Conservation (phyloP, 768 basidiomycete species). For the Pulveroboletus sp. region DNA sequence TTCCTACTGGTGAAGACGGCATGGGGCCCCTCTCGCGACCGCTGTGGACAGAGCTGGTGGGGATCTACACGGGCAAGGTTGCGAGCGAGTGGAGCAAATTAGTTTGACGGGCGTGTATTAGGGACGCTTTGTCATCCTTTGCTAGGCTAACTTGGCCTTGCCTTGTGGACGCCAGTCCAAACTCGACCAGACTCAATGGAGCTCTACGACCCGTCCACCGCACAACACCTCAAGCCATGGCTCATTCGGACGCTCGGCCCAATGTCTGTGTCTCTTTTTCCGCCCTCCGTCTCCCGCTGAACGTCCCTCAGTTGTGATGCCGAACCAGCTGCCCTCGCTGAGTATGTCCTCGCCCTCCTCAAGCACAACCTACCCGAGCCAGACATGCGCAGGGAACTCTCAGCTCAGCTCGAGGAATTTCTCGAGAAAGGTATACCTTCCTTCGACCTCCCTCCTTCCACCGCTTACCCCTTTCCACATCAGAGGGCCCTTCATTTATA, state of each 20-base stretch:
- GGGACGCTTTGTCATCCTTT: conserved; percentile 14
- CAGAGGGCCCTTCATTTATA: conserved; percentile 73
- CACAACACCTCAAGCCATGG: conserved; percentile 77
- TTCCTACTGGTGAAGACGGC: conserved; percentile 61
- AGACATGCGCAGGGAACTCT: conserved; percentile 78
- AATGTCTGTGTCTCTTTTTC: conserved; percentile 47
- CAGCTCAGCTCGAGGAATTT: conserved; percentile 82
- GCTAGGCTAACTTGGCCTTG: not conserved
- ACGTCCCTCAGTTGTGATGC: conserved; percentile 75
- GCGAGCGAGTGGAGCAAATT: conserved; percentile 76
- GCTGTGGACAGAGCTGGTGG: conserved; percentile 46
- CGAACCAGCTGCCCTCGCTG: conserved; percentile 87
- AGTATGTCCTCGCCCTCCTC: conserved; percentile 90
- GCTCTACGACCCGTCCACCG: conserved; percentile 60
- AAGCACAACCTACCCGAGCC: conserved; percentile 82
- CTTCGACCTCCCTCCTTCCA: not conserved
- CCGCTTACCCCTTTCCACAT: conserved; percentile 12
- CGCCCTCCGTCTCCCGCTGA: not conserved
- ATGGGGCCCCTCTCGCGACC: conserved; percentile 64
- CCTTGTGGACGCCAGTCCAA: not conserved
- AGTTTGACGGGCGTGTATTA: conserved; percentile 19
- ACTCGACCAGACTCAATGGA: conserved; percentile 38
- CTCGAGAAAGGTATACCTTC: conserved; percentile 72
- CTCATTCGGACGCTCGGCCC: conserved; percentile 85
- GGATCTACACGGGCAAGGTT: conserved; percentile 72